These are phyloP conservation scores for Calonectria crousiana DNA, from an alignment of 2,329 filamentous ascomycete genomes.

Conservation along the genomic window DNA sequence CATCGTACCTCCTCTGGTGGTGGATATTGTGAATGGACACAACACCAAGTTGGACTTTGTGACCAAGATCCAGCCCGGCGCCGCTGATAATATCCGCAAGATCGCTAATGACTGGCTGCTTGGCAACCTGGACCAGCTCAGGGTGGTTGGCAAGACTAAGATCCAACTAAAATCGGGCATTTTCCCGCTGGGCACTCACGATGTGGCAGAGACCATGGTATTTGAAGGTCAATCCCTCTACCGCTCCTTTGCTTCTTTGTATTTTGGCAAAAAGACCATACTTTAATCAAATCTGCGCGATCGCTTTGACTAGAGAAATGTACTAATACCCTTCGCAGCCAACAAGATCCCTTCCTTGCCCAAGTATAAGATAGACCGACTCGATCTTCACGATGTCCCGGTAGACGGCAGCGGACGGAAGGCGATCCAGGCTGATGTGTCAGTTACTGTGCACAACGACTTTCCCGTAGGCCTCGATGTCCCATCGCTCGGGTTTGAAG, in stretches of 20 bases:
- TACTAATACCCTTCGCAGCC: conserved; percentile 60
- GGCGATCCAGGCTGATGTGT: conserved; percentile 85
- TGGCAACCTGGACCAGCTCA: conserved; percentile 78
- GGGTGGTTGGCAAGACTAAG: conserved; percentile 78
- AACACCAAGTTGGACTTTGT: conserved; percentile 84
- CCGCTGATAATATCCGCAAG: conserved; percentile 80
- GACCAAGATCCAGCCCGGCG: conserved; percentile 80
- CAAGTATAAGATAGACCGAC: conserved; percentile 82
- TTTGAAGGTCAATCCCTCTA: conserved; percentile 87
- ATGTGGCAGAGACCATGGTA: conserved; percentile 78
- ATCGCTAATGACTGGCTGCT: conserved; percentile 92
- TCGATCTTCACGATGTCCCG: conserved; percentile 82
- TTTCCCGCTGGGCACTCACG: conserved; percentile 81
- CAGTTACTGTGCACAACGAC: conserved; percentile 77
- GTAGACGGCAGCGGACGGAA: conserved; percentile 61
- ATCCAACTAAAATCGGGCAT: conserved; percentile 84
- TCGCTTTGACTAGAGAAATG: conserved; percentile 31
- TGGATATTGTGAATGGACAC: conserved; percentile 83
- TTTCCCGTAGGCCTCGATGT: conserved; percentile 83
- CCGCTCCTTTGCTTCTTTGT: conserved; percentile 70
- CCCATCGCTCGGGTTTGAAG: conserved; percentile 85
- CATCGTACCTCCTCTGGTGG: conserved; percentile 77
- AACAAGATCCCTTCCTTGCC: conserved; percentile 82
- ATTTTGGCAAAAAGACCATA: conserved; percentile 69
- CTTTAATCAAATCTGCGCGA: conserved; percentile 46